phyloP scores from a whole-genome alignment of 805 yeast species.

The Danielozyma ontarioensis region DNA sequence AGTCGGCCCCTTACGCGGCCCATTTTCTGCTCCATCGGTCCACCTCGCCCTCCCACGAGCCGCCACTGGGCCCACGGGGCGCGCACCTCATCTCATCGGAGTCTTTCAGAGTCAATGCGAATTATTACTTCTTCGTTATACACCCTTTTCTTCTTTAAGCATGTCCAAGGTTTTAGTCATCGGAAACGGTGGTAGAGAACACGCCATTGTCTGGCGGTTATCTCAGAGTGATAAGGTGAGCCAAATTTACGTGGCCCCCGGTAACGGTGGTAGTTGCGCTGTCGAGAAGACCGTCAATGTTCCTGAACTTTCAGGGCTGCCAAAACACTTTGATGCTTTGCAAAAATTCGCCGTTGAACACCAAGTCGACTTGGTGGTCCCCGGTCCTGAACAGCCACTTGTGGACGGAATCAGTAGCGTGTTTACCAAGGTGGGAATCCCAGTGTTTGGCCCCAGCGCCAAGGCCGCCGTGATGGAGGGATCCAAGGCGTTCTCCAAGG shows the following conservation, averaged over 20 bases:
- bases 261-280: conserved; percentile 84
- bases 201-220: conserved; percentile 90
- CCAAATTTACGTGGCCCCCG: conserved; percentile 88
- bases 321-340: conserved; percentile 63
- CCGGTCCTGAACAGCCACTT: conserved; percentile 99
- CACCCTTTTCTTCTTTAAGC: not conserved
- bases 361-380: conserved; percentile 69
- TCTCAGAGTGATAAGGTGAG: conserved; percentile 69
- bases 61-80: too few species aligned
- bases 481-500: conserved; percentile 89
- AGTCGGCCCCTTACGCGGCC: too few species aligned
- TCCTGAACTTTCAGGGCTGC: conserved; percentile 54
- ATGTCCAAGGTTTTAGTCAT: conserved; percentile 54
- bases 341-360: conserved; percentile 71
- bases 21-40: too few species aligned
- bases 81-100: too few species aligned
- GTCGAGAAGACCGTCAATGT: conserved; percentile 61
- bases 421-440: conserved; percentile 80
- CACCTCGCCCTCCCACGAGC: too few species aligned
- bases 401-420: conserved; percentile 83
- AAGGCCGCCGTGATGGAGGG: conserved; percentile 95
- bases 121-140: not conserved
- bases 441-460: conserved; percentile 94
- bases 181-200: conserved; percentile 99
- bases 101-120: not conserved